These are phyloP conservation scores for Exophiala lecanii-corni DNA, from an alignment of 2,329 filamentous ascomycete species.

Conservation along the genomic window DNA sequence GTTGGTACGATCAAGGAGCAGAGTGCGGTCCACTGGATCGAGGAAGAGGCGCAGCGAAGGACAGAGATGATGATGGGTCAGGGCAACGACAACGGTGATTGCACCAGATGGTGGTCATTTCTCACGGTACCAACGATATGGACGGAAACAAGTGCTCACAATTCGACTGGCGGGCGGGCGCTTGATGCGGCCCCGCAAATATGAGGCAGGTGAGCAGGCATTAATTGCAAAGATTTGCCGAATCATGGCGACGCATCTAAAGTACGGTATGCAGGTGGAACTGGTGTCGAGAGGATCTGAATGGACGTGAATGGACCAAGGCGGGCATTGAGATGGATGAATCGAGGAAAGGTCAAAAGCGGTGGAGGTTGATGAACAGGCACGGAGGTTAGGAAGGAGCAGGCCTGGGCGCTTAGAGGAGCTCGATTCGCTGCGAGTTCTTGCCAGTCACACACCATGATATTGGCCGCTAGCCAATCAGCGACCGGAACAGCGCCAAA, in stretches of 20 bases:
- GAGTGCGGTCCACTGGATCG: conserved; percentile 12
- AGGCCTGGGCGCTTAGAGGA: conserved; percentile 18
- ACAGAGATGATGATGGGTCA: conserved; percentile 10
- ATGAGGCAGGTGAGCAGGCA: conserved; percentile 12
- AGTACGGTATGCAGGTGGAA: conserved; percentile 19
- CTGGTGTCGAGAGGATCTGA: neutral
- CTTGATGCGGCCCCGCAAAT: conserved; percentile 24
- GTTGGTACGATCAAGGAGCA: conserved; percentile 4
- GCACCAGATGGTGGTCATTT: conserved; percentile 13
- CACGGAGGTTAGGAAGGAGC: conserved; percentile 9
- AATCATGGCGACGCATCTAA: conserved; percentile 16
- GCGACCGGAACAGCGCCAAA: conserved; percentile 15
- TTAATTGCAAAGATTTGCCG: conserved; percentile 8
- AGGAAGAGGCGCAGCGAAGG: conserved; percentile 16
- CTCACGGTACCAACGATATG: conserved; percentile 23
- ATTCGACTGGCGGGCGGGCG: conserved; percentile 19
- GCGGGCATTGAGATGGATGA: neutral
- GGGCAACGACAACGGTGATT: conserved; percentile 9
- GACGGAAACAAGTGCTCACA: conserved; percentile 19
- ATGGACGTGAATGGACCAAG: neutral
- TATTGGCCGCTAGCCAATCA: conserved; percentile 12
- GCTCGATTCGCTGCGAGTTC: conserved; percentile 14
- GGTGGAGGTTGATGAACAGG: conserved; percentile 14
- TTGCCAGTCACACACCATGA: conserved; percentile 16
- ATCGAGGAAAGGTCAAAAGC: conserved; percentile 10